These are phyloP conservation scores for Ophiostoma perfectum DNA, from an alignment of 2,329 filamentous ascomycete genomes.

Conservation along the genomic window DNA sequence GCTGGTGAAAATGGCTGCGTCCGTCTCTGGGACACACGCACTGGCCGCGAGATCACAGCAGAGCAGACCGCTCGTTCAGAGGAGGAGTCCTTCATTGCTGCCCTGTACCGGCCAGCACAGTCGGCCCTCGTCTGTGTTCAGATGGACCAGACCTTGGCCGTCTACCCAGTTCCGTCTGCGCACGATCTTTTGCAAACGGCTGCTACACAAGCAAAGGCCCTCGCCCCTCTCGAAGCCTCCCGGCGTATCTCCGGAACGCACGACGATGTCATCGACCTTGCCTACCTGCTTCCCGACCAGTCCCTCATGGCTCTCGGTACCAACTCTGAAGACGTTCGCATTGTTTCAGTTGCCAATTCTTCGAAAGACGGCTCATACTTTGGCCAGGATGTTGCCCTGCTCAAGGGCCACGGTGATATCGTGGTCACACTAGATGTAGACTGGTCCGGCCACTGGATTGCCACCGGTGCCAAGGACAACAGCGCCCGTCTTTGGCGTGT, in stretches of 20 bases:
- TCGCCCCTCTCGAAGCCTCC: slow-evolving; percentile 47
- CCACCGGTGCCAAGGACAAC: slow-evolving; percentile 94
- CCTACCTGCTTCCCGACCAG: slow-evolving; percentile 73
- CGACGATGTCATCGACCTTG: slow-evolving; percentile 94
- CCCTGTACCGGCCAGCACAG: slow-evolving; percentile 59
- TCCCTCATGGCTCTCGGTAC: slow-evolving; percentile 85
- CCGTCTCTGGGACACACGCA: slow-evolving; percentile 74
- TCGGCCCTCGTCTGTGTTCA: slow-evolving; percentile 76
- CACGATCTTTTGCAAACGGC: slow-evolving; percentile 29
- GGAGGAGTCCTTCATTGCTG: slow-evolving; percentile 63
- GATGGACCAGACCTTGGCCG: slow-evolving; percentile 77
- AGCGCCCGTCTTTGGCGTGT: slow-evolving; percentile 86
- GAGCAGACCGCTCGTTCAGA: slow-evolving; percentile 61
- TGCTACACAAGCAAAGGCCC: slow-evolving; percentile 17
- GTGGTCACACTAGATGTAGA: slow-evolving; percentile 92
- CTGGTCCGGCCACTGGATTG: slow-evolving; percentile 96
- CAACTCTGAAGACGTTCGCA: slow-evolving; percentile 86
- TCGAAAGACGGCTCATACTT: slow-evolving; percentile 55
- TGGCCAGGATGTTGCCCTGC: slow-evolving; percentile 77
- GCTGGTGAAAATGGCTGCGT: slow-evolving; percentile 79
- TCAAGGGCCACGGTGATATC: slow-evolving; percentile 91
- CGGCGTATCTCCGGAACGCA: slow-evolving; percentile 90
- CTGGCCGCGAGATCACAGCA: slow-evolving; percentile 70
- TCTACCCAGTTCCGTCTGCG: slow-evolving; percentile 53
- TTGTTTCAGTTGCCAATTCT: slow-evolving; percentile 63